Base-by-base conservation (phyloP, 352 stramenopile species). In the Pythium myriotylum region DNA sequence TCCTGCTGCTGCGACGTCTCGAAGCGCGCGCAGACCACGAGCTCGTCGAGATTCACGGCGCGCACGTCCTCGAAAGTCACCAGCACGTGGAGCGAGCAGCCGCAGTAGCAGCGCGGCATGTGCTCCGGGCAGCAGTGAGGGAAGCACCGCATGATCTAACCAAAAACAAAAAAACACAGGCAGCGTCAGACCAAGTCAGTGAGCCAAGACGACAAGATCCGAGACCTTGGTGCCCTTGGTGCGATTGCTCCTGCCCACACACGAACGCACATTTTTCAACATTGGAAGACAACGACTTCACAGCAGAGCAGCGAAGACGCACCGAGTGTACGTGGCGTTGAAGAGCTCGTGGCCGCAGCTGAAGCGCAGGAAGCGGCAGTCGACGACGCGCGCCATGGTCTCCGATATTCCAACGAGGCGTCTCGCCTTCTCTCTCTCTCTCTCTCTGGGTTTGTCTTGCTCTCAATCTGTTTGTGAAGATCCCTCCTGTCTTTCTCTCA, bases 331-430 rank as follows among this genome's bases (percentile, higher is more conserved):
- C 19, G 64, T 64, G 9, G 46, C 49, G 35, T 60, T 67, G 62
- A 79, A 79, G 23, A 79, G 64, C 10, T 65, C 51, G 45, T 79
- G 72, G 54, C 59, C 60, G 59, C 72, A 79, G 54, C 50, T 61
- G 42, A 72, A 66, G 16, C 72, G 72, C 32, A 74, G 45, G 59
- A 76, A 79, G 42, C 45, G 20, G 54, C 54, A 62, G 29, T 53
- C 29, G 13, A 54, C 33, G 29, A 62, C 54, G 20, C 54, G 54
- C 40, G 41, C 41, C 53, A 60, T 60, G 20, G 23, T 20, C 19
- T 19, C 32, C 29, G 48, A n/a, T 52, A 26, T n/a, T 12, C 17
- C 9, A 33, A 19, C 17, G 43, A 5, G 29, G 16, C 27, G 13
- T 19, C 5, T 51, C 29, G 5, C 29, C 35, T 27, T 22, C 32